Evolutionary conservation across 2,329 filamentous ascomycete species (phyloP), one percentile per base, ranked within the genome.

Genomic region (Decorospora gaudefroyi): DNA sequence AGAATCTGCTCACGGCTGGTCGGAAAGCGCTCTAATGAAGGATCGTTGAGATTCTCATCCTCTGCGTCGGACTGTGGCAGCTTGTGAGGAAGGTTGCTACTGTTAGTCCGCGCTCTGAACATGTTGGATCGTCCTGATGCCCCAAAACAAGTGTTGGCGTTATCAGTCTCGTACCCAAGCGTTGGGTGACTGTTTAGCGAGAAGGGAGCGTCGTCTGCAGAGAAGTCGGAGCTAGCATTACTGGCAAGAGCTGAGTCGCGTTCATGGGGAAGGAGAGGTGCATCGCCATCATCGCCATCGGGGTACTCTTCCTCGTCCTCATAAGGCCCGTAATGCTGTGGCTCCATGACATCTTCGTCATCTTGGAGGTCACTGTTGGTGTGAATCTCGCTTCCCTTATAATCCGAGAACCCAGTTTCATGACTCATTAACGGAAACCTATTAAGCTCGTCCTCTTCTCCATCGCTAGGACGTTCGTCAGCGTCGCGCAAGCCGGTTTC

Each of bases 381-480:
- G 53, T 29, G 36, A 5, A 30, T 34, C 35, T 50, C 53, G 41
- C 55, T 52, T 40, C 23, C 31, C 34, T 41, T 49, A 30, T 46
- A 42, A 21, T 46, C 39, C 34, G 62, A 33, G 42, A 52, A 49
- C 4, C 47, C 49, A 40, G 65, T 64, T 49, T 74, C 71, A 26
- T 74, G 70, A 15, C 63, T 60, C 29, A 73, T 53, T 1, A 72
- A 59, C 13, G 70, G 72, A 13, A 59, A 53, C 6, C 56, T 44
- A 17, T 64, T 58, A 11, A 58, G 51, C 15, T 65, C 61, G 25
- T 63, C 38, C 19, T 19, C 57, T 7, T 55, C 45, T 2, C 55
- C 53, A 19, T 58, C 41, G 33, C 48, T 44, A 9, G 33, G 28
- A 12, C 35, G 18, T 2, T 33, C 28, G 27, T 34, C 29, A 19